Conservation (phyloP, 257 asterid species). For the Nicotiana otophora region DNA sequence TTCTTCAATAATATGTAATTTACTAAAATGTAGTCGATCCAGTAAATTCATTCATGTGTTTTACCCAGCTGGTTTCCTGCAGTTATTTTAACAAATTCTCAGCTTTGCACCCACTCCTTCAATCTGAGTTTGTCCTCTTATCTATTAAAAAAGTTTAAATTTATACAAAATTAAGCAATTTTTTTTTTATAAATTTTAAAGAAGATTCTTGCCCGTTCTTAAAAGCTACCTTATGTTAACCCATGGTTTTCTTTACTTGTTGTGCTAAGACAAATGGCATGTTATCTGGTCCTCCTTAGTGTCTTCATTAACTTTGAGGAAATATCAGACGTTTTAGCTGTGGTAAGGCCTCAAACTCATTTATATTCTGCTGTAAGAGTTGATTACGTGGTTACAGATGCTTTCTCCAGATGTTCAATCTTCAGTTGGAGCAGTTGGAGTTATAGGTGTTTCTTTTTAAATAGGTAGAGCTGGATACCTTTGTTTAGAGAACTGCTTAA, state of each 20-base stretch:
- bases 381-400: background rate
- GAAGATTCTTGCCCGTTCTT: background rate
- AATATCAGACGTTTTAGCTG: background rate
- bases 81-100: background rate
- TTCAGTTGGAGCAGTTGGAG: background rate
- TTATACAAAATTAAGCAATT: background rate
- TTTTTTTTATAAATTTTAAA: background rate
- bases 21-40: background rate
- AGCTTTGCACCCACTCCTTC: background rate
- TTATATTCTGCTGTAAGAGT: background rate
- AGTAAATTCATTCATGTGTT: background rate
- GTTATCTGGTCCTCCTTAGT: background rate
- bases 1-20: background rate
- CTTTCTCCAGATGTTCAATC: background rate
- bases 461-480: background rate
- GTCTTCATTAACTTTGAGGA: slow-evolving; percentile 1
- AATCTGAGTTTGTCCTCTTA: background rate
- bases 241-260: background rate
- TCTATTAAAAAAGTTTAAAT: background rate
- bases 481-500: background rate
- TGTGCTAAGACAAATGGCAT: background rate
- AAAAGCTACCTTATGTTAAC: background rate
- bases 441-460: background rate
- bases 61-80: background rate
- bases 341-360: background rate